Conservation (phyloP, 768 basidiomycete species). For the Tylopilus sp. region DNA sequence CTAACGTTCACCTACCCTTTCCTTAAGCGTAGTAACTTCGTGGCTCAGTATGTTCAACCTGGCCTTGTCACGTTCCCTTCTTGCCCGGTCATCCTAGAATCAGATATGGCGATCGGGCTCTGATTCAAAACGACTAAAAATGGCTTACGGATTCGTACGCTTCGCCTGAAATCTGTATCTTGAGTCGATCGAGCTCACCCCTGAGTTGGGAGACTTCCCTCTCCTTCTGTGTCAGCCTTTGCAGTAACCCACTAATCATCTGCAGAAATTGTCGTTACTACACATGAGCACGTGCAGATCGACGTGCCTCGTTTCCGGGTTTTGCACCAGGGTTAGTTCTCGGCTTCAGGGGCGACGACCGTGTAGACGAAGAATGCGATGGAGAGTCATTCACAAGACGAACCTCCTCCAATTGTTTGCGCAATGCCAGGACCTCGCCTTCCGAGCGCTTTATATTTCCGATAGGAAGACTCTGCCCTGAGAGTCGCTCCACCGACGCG, state of each 20-base stretch:
- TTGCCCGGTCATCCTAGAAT: conserved; percentile 64
- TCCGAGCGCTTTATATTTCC: conserved; percentile 42
- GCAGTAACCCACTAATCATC: conserved; percentile 71
- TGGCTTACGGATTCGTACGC: conserved; percentile 56
- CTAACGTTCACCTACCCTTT: conserved; percentile 45
- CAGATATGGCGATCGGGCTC: not conserved
- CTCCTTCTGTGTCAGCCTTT: conserved; percentile 81
- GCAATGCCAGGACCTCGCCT: conserved; percentile 59
- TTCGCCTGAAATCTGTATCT: conserved; percentile 54
- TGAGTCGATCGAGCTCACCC: conserved; percentile 63
- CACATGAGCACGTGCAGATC: not conserved
- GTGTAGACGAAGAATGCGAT: not conserved
- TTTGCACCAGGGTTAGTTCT: conserved; percentile 43
- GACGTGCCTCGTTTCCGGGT: conserved; percentile 52
- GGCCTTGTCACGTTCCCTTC: conserved; percentile 68
- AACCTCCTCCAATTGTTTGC: conserved; percentile 45
- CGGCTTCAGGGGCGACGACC: conserved; percentile 24
- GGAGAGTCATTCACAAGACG: conserved; percentile 12
- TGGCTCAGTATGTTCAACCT: conserved; percentile 72
- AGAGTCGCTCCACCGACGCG: conserved; percentile 60
- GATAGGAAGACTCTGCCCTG: conserved; percentile 60
- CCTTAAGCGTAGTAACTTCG: conserved; percentile 69
- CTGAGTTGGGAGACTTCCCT: conserved; percentile 76
- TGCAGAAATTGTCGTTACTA: conserved; percentile 19
- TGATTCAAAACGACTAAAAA: not conserved